phyloP scores from a whole-genome alignment of 2,329 filamentous ascomycete species.

The Fusarium azukiicola region DNA sequence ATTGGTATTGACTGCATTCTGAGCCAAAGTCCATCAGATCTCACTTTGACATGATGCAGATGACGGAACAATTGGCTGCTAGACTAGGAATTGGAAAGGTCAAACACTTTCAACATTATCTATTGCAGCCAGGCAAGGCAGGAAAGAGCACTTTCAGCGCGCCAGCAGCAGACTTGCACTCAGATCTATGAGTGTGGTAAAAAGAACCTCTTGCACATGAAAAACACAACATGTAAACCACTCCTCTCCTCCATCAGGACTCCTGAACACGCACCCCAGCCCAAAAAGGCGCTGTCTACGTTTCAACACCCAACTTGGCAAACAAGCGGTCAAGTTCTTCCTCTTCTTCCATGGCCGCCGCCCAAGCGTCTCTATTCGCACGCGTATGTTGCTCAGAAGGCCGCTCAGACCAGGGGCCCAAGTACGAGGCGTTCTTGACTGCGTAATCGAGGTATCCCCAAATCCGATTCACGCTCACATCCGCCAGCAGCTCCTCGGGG shows the following conservation, averaged over 20 bases:
- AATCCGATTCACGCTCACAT: constrained; percentile 21
- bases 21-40: background rate
- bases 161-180: too few relatives aligned
- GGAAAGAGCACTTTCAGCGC: too few relatives aligned
- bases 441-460: constrained; percentile 25
- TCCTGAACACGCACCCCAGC: too few relatives aligned
- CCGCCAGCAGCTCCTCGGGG: background rate
- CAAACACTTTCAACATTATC: too few relatives aligned
- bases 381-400: constrained; percentile 22
- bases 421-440: constrained; percentile 26
- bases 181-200: too few relatives aligned
- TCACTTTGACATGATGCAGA: background rate
- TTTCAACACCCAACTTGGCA: background rate
- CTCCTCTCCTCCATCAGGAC: too few relatives aligned
- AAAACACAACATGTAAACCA: too few relatives aligned
- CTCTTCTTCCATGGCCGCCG: constrained; percentile 16
- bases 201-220: too few relatives aligned
- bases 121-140: too few relatives aligned
- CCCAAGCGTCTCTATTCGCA: background rate
- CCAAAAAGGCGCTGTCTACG: too few relatives aligned
- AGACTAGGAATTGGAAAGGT: too few relatives aligned
- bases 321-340: background rate
- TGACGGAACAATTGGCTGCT: background rate
- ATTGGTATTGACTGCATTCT: background rate
- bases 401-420: constrained; percentile 23